These are phyloP conservation scores for Candida golubevii DNA, from an alignment of 805 yeast genomes.

Conservation along the genomic window DNA sequence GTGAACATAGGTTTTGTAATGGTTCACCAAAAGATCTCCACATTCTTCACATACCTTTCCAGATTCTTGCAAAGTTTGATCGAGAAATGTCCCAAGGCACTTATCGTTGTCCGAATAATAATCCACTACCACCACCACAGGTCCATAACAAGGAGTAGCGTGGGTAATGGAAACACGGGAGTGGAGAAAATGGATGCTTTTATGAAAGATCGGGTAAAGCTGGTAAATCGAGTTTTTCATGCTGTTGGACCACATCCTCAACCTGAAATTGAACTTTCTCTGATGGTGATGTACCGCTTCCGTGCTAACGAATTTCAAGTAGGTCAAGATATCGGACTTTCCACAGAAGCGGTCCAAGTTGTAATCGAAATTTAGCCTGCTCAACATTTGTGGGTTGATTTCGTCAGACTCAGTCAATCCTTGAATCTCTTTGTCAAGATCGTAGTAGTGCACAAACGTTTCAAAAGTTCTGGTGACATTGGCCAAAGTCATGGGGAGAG, in stretches of 20 bases:
- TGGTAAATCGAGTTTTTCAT: constrained; percentile 36
- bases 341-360: constrained; percentile 27
- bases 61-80: constrained; percentile 69
- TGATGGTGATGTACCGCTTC: constrained; percentile 39
- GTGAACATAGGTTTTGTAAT: constrained; percentile 83
- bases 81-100: constrained; percentile 84
- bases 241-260: constrained; percentile 46
- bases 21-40: constrained; percentile 64
- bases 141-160: constrained; percentile 91
- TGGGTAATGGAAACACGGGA: constrained; percentile 79
- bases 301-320: constrained; percentile 35
- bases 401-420: constrained; percentile 22
- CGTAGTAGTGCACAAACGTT: constrained; percentile 22
- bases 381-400: constrained; percentile 23
- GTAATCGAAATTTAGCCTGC: constrained; percentile 24
- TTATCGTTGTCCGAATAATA: constrained; percentile 89
- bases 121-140: constrained; percentile 77
- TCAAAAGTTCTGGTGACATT: constrained; percentile 53
- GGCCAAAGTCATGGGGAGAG: constrained; percentile 59
- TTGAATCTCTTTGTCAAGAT: constrained; percentile 21
- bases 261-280: constrained; percentile 44
- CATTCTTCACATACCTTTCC: constrained; percentile 73
- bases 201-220: constrained; percentile 54
- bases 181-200: constrained; percentile 70
- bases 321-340: constrained; percentile 29